Conservation (phyloP, 2,329 filamentous ascomycete species). For the Diaporthe longicolla region DNA sequence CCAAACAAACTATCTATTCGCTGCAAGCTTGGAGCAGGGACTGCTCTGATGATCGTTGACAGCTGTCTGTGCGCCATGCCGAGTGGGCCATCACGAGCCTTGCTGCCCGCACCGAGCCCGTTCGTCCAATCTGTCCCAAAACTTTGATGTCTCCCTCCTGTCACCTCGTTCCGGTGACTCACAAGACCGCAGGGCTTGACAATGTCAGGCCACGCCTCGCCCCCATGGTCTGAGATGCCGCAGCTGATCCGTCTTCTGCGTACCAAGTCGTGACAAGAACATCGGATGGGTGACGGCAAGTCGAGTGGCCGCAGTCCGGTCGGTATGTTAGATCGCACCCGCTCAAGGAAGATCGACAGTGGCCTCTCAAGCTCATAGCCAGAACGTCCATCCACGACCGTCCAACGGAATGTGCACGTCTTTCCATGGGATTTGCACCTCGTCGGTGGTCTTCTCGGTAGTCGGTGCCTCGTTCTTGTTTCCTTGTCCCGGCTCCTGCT, state of each 20-base stretch:
- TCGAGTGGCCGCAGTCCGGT: background rate
- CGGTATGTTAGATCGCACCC: too few species aligned
- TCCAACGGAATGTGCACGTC: background rate
- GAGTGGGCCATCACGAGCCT: background rate
- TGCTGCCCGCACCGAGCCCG: background rate
- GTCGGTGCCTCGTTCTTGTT: background rate
- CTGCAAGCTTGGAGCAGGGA: background rate
- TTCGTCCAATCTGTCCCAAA: background rate
- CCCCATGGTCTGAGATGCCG: background rate
- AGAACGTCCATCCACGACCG: conserved; percentile 40
- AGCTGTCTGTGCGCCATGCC: background rate
- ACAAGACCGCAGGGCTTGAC: background rate
- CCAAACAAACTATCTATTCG: background rate
- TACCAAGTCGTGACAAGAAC: background rate
- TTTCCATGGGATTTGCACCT: background rate
- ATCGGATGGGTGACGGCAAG: background rate
- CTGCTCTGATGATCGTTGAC: background rate
- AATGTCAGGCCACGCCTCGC: too few species aligned
- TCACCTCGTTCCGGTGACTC: background rate
- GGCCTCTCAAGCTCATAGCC: conserved; percentile 32
- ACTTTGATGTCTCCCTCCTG: background rate
- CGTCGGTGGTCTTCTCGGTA: background rate
- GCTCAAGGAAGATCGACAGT: background rate
- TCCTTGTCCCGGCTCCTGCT: background rate
- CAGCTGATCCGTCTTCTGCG: too few species aligned